phyloP scores from a whole-genome alignment of 768 basidiomycete genomes.

The Dendrothele bispora region DNA sequence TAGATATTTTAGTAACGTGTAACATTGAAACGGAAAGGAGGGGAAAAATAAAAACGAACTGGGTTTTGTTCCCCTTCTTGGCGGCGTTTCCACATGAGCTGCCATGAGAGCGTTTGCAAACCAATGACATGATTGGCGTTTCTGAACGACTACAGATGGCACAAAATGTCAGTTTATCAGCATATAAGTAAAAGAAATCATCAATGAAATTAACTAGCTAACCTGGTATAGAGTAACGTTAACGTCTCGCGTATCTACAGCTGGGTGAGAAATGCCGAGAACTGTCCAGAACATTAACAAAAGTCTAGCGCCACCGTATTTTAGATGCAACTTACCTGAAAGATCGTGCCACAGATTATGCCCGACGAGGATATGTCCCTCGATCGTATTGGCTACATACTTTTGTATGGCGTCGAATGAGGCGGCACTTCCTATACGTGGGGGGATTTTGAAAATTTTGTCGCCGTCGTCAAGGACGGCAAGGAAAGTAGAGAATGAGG shows the following conservation, averaged over 20 bases:
- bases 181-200: background rate
- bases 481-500: too few relatives aligned
- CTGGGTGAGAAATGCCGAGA: constrained; percentile 78
- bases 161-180: constrained; percentile 10
- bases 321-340: constrained; percentile 48
- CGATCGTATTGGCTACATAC: constrained; percentile 61
- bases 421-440: constrained; percentile 44
- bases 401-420: constrained; percentile 67
- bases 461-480: background rate
- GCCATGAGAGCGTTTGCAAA: constrained; percentile 79
- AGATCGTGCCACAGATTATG: constrained; percentile 82
- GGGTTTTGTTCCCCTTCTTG: constrained; percentile 73
- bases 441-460: background rate
- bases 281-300: constrained; percentile 39
- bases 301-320: constrained; percentile 8
- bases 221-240: constrained; percentile 76
- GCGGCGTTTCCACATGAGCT: constrained; percentile 76
- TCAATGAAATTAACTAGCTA: constrained; percentile 17
- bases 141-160: constrained; percentile 59
- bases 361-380: constrained; percentile 72
- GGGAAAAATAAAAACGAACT: constrained; percentile 45
- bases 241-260: constrained; percentile 76
- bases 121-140: constrained; percentile 72
- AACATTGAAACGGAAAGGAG: too few relatives aligned
- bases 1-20: constrained; percentile 9